These are phyloP conservation scores for Pythium pyrilobum DNA, from an alignment of 352 stramenopile species.

Conservation along the genomic window DNA sequence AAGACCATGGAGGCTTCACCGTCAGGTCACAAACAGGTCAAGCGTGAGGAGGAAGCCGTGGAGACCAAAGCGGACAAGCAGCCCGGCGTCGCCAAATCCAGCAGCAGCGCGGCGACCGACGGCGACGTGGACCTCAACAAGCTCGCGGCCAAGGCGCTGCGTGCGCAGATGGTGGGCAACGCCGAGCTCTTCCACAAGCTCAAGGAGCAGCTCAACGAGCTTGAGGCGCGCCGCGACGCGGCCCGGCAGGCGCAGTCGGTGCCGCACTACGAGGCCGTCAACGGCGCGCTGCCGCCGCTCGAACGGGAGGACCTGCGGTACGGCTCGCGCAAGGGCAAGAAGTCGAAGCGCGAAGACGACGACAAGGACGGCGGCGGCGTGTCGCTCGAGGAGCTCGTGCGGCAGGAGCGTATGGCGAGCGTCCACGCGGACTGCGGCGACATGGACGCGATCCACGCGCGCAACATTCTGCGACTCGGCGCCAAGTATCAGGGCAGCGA, in stretches of 20 bases:
- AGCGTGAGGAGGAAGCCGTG: background rate
- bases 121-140: conserved; percentile 64
- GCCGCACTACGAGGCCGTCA: conserved; percentile 58
- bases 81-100: background rate
- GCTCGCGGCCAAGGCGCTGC: conserved; percentile 64
- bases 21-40: too few species aligned
- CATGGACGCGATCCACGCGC: conserved; percentile 65
- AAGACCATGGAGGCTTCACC: background rate
- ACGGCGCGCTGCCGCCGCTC: conserved; percentile 51
- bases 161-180: conserved; percentile 83
- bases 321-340: conserved; percentile 60
- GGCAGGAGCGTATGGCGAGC: conserved; percentile 61
- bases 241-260: conserved; percentile 31
- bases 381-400: conserved; percentile 73
- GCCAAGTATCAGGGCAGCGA: conserved; percentile 70
- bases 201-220: conserved; percentile 73
- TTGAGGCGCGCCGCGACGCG: conserved; percentile 58
- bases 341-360: conserved; percentile 25
- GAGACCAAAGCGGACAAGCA: background rate
- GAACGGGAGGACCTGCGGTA: conserved; percentile 65
- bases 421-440: conserved; percentile 36
- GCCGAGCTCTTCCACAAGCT: conserved; percentile 61
- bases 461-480: conserved; percentile 72
- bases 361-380: conserved; percentile 16
- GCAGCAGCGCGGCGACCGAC: background rate